Conservation (phyloP, 768 basidiomycete genomes). For the Tricholoma terreum region DNA sequence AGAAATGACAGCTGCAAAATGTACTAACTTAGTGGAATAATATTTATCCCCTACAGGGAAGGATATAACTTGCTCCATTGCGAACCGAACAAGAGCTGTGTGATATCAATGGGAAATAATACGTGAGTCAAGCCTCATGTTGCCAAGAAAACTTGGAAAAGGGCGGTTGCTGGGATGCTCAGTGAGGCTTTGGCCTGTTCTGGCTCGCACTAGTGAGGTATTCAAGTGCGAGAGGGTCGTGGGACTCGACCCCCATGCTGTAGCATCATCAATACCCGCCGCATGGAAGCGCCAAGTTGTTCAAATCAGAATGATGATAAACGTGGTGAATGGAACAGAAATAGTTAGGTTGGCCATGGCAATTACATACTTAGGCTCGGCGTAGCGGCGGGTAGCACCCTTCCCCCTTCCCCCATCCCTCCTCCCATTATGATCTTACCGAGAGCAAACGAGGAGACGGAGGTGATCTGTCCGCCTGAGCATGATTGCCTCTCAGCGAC, state of each 20-base stretch:
- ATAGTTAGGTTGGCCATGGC: slow-evolving; percentile 24
- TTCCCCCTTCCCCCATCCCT: slow-evolving; percentile 5
- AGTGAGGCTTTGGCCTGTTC: no score
- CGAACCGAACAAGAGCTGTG: slow-evolving; percentile 2
- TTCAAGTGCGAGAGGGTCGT: no score
- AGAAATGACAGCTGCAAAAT: neutral
- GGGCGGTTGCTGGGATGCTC: no score
- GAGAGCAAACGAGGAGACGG: slow-evolving; percentile 13
- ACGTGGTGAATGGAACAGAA: slow-evolving; percentile 25
- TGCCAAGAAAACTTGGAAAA: no score
- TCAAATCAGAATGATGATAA: slow-evolving; percentile 7
- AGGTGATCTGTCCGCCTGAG: slow-evolving; percentile 22
- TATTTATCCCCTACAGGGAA: no score
- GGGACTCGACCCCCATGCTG: no score
- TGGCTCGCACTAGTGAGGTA: no score
- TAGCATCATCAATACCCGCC: no score
- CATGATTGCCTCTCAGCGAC: slow-evolving; percentile 17
- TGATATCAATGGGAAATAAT: no score
- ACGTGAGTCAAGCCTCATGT: no score
- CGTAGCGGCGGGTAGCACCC: slow-evolving; percentile 4
- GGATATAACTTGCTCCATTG: neutral
- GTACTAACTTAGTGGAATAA: no score
- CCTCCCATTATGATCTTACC: slow-evolving; percentile 30
- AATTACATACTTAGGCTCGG: slow-evolving; percentile 4
- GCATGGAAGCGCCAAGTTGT: neutral